Percentiles rank a stretch among this genome's conserved stretches.
Conservation (phyloP, 2,329 filamentous ascomycete genomes). For the Fusarium coffeatum region DNA sequence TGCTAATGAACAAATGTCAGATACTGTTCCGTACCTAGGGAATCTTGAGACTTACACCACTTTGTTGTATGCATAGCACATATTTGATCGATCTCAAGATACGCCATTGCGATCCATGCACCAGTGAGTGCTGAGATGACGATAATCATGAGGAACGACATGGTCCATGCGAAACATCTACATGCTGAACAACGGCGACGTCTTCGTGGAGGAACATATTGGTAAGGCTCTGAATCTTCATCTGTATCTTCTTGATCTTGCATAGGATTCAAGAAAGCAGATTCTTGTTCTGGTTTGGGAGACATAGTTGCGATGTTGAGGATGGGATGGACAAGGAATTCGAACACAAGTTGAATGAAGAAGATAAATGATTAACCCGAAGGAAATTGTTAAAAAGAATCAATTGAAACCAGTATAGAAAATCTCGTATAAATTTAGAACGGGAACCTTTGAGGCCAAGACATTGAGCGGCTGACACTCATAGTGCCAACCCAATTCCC, state of each 20-base stretch:
- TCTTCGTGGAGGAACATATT: slow-evolving; percentile 23
- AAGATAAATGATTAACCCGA: background rate
- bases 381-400: background rate
- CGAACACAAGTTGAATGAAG: background rate
- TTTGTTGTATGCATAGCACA: slow-evolving; percentile 50
- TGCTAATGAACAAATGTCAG: slow-evolving; percentile 38
- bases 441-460: slow-evolving; percentile 10
- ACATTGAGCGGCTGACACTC: slow-evolving; percentile 15
- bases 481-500: slow-evolving; percentile 17
- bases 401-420: background rate
- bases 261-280: slow-evolving; percentile 26
- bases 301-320: slow-evolving; percentile 22
- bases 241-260: slow-evolving; percentile 33
- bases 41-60: slow-evolving; percentile 50
- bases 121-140: slow-evolving; percentile 34
- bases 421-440: slow-evolving; percentile 18
- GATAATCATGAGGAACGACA: slow-evolving; percentile 12
- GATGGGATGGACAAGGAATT: background rate
- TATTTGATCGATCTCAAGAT: slow-evolving; percentile 39
- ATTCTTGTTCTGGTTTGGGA: slow-evolving; percentile 41
- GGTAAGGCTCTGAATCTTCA: slow-evolving; percentile 34
- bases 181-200: slow-evolving; percentile 28
- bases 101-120: slow-evolving; percentile 40
- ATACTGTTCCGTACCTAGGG: accelerated
- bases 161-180: slow-evolving; percentile 25